phyloP scores from a whole-genome alignment of 306 rosid species.

The Cajanus cajan region DNA sequence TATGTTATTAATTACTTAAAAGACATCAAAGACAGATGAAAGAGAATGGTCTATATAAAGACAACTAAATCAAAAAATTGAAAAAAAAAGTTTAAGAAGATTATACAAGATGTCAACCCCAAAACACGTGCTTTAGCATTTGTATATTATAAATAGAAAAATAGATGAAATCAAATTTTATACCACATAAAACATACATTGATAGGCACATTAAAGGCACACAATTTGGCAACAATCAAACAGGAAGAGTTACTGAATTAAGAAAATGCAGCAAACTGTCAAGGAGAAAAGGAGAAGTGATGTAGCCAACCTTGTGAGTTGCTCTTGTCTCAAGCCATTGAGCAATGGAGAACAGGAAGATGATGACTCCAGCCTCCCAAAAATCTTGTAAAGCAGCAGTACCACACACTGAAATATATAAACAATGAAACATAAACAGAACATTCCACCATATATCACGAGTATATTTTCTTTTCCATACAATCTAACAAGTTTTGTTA shows the following conservation, averaged over 20 bases:
- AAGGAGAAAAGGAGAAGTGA: not conserved
- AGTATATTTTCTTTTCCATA: not conserved
- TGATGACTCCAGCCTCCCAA: slow-evolving; percentile 78
- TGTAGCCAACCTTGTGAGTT: slow-evolving; percentile 61
- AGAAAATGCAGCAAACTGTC: not conserved
- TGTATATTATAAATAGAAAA: too few relatives aligned
- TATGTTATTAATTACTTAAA: too few relatives aligned
- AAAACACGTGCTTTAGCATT: too few relatives aligned
- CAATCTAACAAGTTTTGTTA: not conserved
- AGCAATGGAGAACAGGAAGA: slow-evolving; percentile 74
- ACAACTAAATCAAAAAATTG: too few relatives aligned
- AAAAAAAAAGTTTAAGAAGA: too few relatives aligned
- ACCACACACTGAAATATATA: slow-evolving; percentile 59
- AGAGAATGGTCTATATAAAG: too few relatives aligned
- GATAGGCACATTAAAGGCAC: not conserved
- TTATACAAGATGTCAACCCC: too few relatives aligned
- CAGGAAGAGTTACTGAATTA: not conserved
- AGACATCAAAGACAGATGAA: too few relatives aligned
- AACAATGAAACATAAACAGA: not conserved
- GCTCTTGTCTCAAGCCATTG: slow-evolving; percentile 91
- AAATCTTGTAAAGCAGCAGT: slow-evolving; percentile 71
- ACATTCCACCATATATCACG: not conserved
- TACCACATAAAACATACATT: not conserved
- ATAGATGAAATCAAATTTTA: not conserved
- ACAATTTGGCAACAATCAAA: not conserved